A percentile compares a stretch with the other conserved stretches of the same genome.
Evolutionary conservation across 345 rosid genomes (phyloP).

Genomic region (Corchorus olitorius): DNA sequence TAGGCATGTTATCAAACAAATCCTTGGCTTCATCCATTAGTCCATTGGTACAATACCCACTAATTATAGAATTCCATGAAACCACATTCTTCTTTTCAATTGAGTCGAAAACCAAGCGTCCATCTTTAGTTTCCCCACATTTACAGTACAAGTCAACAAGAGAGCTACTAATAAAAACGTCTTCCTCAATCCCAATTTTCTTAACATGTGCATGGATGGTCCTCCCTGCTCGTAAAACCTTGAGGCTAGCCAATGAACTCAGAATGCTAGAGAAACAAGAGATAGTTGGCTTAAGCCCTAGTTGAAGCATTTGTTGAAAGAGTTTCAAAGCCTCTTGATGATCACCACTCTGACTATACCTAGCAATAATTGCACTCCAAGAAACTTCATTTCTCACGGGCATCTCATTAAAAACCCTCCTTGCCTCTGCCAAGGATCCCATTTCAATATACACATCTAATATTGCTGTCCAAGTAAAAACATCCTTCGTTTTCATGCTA

Average conservation of each 20-base stretch:
- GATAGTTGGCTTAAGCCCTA: conserved; percentile 37
- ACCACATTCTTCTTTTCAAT: conserved; percentile 41
- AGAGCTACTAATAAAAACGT: conserved; percentile 41
- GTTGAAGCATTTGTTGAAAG: conserved; percentile 42
- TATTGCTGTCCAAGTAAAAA: conserved; percentile 63
- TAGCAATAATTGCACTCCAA: conserved; percentile 62
- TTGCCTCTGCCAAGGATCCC: conserved; percentile 50
- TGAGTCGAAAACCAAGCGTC: conserved; percentile 43
- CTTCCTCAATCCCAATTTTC: conserved; percentile 40
- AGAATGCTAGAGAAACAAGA: conserved; percentile 49
- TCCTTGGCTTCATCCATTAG: conserved; percentile 49
- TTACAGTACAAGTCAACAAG: conserved; percentile 58
- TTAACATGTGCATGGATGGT: conserved; percentile 45
- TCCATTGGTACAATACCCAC: conserved; percentile 52
- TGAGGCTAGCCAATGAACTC: conserved; percentile 43
- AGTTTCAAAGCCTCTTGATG: conserved; percentile 47
- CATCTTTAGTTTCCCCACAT: conserved; percentile 44
- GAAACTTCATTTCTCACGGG: conserved; percentile 62
- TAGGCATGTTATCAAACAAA: conserved; percentile 47
- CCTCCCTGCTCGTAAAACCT: conserved; percentile 45
- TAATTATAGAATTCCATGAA: conserved; percentile 56
- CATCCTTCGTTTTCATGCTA: conserved; percentile 49
- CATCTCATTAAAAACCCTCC: conserved; percentile 54
- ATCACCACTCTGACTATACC: conserved; percentile 56
- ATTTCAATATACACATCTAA: conserved; percentile 47